These are phyloP conservation scores for Sugiyamaella americana DNA, from an alignment of 805 yeast species.

Conservation along the genomic window DNA sequence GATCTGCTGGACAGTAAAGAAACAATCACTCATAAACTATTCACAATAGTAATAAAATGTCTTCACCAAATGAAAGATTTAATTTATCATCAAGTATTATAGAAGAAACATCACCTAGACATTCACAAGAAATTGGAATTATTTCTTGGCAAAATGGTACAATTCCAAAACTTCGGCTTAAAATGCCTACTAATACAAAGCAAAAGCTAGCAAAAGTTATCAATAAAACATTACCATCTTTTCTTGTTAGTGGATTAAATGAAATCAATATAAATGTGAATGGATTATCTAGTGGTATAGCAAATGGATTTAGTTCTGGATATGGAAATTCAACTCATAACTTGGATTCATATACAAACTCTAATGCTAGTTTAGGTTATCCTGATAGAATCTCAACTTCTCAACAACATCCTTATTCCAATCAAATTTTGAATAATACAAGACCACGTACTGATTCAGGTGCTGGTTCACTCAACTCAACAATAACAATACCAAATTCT, in stretches of 20 bases:
- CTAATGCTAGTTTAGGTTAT: no score
- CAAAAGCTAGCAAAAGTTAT: conserved; percentile 13
- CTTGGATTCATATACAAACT: no score
- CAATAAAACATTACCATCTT: conserved; percentile 12
- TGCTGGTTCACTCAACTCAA: no score
- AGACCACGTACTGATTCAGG: no score
- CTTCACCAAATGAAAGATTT: no score
- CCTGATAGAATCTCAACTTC: no score
- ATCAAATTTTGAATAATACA: no score
- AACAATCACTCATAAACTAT: no score
- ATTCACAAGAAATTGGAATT: neutral
- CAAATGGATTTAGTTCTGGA: neutral
- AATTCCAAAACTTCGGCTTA: conserved; percentile 8
- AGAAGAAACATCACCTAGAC: neutral
- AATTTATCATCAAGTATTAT: no score
- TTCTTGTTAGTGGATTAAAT: conserved; percentile 7
- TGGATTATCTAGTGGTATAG: neutral
- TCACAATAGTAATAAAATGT: no score
- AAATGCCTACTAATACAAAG: conserved; percentile 10
- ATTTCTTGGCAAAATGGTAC: conserved; percentile 1
- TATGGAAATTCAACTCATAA: neutral
- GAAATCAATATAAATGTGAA: neutral
- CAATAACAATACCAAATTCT: conserved; percentile 1
- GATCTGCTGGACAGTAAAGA: no score
- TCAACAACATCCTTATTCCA: no score